phyloP scores from a whole-genome alignment of 345 rosid species.

The Clarkia xantiana region DNA sequence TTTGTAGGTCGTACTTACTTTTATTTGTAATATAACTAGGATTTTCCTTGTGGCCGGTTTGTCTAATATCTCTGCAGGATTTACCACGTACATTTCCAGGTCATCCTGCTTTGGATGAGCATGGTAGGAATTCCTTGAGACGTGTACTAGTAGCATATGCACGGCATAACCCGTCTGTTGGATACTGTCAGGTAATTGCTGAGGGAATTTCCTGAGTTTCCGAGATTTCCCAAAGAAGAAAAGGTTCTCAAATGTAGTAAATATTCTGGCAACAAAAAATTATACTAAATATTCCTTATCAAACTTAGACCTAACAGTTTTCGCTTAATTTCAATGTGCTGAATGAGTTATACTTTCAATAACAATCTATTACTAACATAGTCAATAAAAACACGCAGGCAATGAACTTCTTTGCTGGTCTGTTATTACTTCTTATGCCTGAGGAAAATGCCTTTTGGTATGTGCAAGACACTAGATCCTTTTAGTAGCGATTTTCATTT shows the following conservation, averaged over 20 bases:
- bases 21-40: constrained; percentile 16
- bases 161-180: constrained; percentile 82
- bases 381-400: constrained; percentile 43
- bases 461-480: constrained; percentile 15
- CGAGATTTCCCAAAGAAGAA: too few relatives aligned
- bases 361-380: too few relatives aligned
- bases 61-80: constrained; percentile 44
- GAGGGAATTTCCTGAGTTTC: too few relatives aligned
- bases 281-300: too few relatives aligned
- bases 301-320: too few relatives aligned
- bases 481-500: neutral
- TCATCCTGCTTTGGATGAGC: constrained; percentile 84
- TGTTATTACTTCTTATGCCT: constrained; percentile 90
- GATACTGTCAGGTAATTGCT: constrained; percentile 74
- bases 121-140: constrained; percentile 80
- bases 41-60: constrained; percentile 22
- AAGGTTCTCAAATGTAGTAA: too few relatives aligned
- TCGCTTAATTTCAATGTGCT: too few relatives aligned
- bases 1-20: constrained; percentile 35
- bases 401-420: constrained; percentile 96
- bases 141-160: constrained; percentile 86
- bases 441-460: constrained; percentile 99
- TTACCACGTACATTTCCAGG: constrained; percentile 92
- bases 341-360: too few relatives aligned
- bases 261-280: too few relatives aligned